phyloP scores from a whole-genome alignment of 306 rosid species.

The Cucurbita ficifolia region DNA sequence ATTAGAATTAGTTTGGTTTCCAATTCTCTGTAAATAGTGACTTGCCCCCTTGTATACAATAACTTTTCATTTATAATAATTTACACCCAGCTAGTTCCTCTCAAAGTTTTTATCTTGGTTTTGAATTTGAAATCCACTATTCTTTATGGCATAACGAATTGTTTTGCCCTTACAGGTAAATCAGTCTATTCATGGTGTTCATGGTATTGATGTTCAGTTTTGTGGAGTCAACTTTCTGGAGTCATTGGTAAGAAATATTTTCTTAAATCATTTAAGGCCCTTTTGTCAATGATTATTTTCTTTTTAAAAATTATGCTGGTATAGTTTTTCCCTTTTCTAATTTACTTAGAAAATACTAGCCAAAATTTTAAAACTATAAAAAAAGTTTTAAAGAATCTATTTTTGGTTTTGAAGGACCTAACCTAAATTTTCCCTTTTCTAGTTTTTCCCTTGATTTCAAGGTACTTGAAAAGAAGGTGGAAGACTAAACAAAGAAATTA shows the following conservation, averaged over 20 bases:
- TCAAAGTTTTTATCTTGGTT: not conserved
- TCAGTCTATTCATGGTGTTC: slow-evolving; percentile 65
- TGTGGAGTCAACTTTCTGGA: slow-evolving; percentile 77
- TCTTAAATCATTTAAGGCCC: slow-evolving; percentile 2
- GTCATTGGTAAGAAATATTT: slow-evolving; percentile 43
- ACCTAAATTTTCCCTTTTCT: too few species aligned
- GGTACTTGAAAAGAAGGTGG: not conserved
- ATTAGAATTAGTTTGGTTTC: not conserved
- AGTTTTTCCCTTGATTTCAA: not conserved
- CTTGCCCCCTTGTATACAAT: not conserved
- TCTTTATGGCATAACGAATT: slow-evolving; percentile 5
- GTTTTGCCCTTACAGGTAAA: slow-evolving; percentile 50
- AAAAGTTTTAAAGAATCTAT: not conserved
- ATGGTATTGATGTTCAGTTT: slow-evolving; percentile 71
- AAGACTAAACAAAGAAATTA: not conserved
- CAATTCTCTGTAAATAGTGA: not conserved
- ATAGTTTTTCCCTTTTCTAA: not conserved
- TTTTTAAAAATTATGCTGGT: not conserved
- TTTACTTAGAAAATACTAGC: not conserved
- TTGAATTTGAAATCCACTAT: not conserved
- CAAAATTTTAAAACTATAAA: not conserved
- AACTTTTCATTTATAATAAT: not conserved
- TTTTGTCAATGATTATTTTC: not conserved
- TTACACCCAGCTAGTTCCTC: not conserved
- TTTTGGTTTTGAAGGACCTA: not conserved